A percentile compares a stretch with the other conserved stretches of the same genome.
Evolutionary conservation across 2,329 filamentous ascomycete species (phyloP).

Genomic region (Colletotrichum simmondsii): DNA sequence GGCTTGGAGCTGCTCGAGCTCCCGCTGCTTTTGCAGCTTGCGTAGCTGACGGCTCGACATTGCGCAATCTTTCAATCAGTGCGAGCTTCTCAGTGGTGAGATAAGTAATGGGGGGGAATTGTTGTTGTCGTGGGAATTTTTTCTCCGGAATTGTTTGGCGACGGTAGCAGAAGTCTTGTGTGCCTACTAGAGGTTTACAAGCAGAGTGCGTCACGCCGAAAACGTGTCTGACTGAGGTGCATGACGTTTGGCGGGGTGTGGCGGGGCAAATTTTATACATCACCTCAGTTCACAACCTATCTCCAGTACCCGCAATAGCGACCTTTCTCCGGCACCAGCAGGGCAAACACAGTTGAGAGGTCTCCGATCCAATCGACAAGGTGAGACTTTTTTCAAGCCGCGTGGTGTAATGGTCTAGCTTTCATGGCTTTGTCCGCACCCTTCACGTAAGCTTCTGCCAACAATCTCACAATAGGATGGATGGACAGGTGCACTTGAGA

Average conservation of each 20-base stretch:
- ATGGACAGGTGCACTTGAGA: not conserved
- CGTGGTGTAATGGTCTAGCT: not conserved
- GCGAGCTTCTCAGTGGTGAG: not conserved
- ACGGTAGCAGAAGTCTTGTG: not conserved
- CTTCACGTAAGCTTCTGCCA: not conserved
- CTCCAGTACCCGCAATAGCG: too few species aligned
- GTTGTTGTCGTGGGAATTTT: not conserved
- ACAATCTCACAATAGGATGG: not conserved
- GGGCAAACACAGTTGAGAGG: too few species aligned
- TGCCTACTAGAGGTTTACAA: not conserved
- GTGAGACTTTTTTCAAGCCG: too few species aligned
- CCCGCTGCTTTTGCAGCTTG: constrained; percentile 62
- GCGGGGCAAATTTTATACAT: constrained; percentile 25
- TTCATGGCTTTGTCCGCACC: not conserved
- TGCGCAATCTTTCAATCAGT: constrained; percentile 13
- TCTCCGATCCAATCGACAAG: too few species aligned
- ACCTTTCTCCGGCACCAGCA: too few species aligned
- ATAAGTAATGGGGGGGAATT: not conserved
- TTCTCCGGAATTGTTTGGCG: not conserved
- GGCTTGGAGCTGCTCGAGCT: constrained; percentile 47
- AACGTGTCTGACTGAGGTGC: constrained; percentile 29
- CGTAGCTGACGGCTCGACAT: constrained; percentile 66
- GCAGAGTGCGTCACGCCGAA: constrained; percentile 31
- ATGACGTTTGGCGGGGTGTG: constrained; percentile 36
- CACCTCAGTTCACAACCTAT: not conserved